phyloP scores from a whole-genome alignment of 73 alveolate genomes.

The Durusdinium trenchii region DNA sequence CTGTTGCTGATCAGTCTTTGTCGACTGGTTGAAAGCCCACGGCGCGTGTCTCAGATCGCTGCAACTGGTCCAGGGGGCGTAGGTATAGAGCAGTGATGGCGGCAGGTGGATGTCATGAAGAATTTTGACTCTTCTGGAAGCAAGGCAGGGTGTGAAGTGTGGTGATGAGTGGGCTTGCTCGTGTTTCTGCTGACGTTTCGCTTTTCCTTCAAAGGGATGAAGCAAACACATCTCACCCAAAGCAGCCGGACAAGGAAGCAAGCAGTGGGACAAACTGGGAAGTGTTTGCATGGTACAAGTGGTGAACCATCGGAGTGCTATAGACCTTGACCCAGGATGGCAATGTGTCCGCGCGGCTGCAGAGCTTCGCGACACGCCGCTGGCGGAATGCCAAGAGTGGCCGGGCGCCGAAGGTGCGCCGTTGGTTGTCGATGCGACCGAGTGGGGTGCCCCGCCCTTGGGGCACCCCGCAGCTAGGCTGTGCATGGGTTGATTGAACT shows the following conservation, averaged over 20 bases:
- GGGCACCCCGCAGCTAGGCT: background rate
- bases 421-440: background rate
- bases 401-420: background rate
- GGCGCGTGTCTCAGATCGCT: background rate
- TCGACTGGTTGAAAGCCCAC: too few species aligned
- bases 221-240: too few species aligned
- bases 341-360: slow-evolving; percentile 44
- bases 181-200: too few species aligned
- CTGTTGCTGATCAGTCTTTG: too few species aligned
- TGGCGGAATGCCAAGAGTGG: background rate
- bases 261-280: too few species aligned
- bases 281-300: background rate
- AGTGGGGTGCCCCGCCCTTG: too few species aligned
- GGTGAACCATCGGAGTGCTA: too few species aligned
- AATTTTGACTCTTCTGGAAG: slow-evolving; percentile 47
- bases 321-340: slow-evolving; percentile 71
- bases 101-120: slow-evolving; percentile 36
- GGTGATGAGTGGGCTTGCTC: too few species aligned
- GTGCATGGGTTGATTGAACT: background rate
- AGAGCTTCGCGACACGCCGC: slow-evolving; percentile 63
- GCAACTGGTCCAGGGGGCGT: background rate
- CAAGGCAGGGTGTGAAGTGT: slow-evolving; percentile 32
- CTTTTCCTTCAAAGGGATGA: too few species aligned
- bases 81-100: background rate
- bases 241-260: too few species aligned